Conservation (phyloP, 257 asterid genomes). For the Misopates orontium region DNA sequence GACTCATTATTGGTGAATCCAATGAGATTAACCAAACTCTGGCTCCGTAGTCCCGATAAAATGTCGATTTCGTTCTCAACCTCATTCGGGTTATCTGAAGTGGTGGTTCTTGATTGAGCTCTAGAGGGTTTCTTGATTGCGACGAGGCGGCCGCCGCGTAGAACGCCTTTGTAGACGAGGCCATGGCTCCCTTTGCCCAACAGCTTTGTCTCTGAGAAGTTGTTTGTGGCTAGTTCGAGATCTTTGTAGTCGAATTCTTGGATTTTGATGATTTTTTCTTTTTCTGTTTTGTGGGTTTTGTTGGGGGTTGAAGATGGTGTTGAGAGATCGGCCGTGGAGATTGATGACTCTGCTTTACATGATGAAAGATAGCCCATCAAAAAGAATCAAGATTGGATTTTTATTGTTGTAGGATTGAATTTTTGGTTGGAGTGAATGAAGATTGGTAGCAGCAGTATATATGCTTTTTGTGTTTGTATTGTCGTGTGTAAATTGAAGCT, state of each 20-base stretch:
- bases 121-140: slow-evolving; percentile 77
- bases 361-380: slow-evolving; percentile 87
- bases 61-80: slow-evolving; percentile 77
- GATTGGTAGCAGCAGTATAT: slow-evolving; percentile 14
- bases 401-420: background rate
- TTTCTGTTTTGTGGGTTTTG: slow-evolving; percentile 35
- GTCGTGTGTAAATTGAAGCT: background rate
- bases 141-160: slow-evolving; percentile 66
- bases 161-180: slow-evolving; percentile 73
- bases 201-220: slow-evolving; percentile 65
- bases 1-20: slow-evolving; percentile 52
- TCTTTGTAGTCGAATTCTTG: slow-evolving; percentile 74
- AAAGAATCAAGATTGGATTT: background rate
- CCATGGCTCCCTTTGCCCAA: slow-evolving; percentile 89
- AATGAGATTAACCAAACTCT: slow-evolving; percentile 72
- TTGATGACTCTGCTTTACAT: slow-evolving; percentile 74
- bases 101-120: slow-evolving; percentile 26
- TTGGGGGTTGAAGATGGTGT: slow-evolving; percentile 29
- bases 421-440: background rate
- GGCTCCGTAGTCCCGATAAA: slow-evolving; percentile 61
- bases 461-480: background rate
- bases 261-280: slow-evolving; percentile 49
- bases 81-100: slow-evolving; percentile 53
- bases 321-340: slow-evolving; percentile 45
- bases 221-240: slow-evolving; percentile 74